Conservation (phyloP, 768 basidiomycete species). For the Brasilioporus rufonigricans region DNA sequence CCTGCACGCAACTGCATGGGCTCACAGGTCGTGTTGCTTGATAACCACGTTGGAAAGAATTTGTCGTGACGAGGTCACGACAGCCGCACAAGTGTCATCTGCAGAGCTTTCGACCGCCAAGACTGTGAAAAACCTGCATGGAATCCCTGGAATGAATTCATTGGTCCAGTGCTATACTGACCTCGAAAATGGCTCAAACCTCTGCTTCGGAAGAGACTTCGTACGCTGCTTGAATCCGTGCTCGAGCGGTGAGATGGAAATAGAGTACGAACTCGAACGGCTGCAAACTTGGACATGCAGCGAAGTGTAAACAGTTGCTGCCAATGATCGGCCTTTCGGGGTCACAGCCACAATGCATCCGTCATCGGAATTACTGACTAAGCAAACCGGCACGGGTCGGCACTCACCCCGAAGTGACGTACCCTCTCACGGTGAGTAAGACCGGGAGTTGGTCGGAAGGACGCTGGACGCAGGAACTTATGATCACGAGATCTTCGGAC, state of each 20-base stretch:
- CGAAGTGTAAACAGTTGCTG: too few relatives aligned
- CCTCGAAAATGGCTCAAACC: neutral
- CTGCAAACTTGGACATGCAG: neutral
- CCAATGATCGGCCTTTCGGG: too few relatives aligned
- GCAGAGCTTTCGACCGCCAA: slow-evolving; percentile 85
- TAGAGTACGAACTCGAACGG: neutral
- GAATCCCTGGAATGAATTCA: neutral
- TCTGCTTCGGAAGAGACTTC: neutral
- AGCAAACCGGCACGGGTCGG: too few relatives aligned
- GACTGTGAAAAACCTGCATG: slow-evolving; percentile 49
- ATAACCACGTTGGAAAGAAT: slow-evolving; percentile 85
- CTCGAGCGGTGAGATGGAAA: neutral
- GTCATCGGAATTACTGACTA: too few relatives aligned
- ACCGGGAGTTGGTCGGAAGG: too few relatives aligned
- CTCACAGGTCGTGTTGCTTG: slow-evolving; percentile 71
- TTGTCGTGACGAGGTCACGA: slow-evolving; percentile 67
- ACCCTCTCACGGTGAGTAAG: too few relatives aligned
- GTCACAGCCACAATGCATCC: too few relatives aligned
- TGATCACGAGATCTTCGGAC: too few relatives aligned
- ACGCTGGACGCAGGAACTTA: too few relatives aligned
- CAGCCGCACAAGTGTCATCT: slow-evolving; percentile 90
- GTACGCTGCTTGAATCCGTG: neutral
- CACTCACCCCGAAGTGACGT: too few relatives aligned
- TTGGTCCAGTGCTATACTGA: neutral
- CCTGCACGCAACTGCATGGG: neutral